Conservation (phyloP, 148 eudicot genomes). For the Salicornia ramosissima region DNA sequence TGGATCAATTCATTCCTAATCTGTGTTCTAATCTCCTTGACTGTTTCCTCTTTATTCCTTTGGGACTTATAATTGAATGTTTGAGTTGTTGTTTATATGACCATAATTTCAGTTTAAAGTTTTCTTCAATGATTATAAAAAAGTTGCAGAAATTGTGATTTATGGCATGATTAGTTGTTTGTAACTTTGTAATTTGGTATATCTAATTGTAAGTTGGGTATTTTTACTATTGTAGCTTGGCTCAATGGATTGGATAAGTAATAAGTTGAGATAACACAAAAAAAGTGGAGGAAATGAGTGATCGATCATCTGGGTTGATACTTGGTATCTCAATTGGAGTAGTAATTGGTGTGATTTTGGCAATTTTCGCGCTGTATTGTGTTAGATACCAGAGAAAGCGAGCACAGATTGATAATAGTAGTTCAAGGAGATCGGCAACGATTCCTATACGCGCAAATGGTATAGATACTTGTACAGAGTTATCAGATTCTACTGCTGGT, state of each 20-base stretch:
- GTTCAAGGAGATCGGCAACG: slow-evolving; percentile 66
- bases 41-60: background rate
- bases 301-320: slow-evolving; percentile 51
- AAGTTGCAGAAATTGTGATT: background rate
- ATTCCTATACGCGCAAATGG: slow-evolving; percentile 75
- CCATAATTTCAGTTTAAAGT: background rate
- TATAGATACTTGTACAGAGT: slow-evolving; percentile 56
- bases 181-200: background rate
- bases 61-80: background rate
- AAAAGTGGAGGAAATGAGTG: slow-evolving; percentile 48
- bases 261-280: slow-evolving; percentile 16
- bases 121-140: background rate
- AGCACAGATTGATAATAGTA: slow-evolving; percentile 56
- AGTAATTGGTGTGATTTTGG: slow-evolving; percentile 72
- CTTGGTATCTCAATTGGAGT: slow-evolving; percentile 84
- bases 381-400: slow-evolving; percentile 57
- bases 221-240: slow-evolving; percentile 25
- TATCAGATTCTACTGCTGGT: slow-evolving; percentile 82
- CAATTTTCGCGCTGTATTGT: slow-evolving; percentile 54
- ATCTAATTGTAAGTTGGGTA: background rate
- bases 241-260: slow-evolving; percentile 34
- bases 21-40: background rate
- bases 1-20: slow-evolving; percentile 9
- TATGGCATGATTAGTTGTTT: background rate
- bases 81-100: background rate